Percentiles rank a stretch among this genome's conserved stretches.
Evolutionary conservation across 257 asterid species (phyloP).

Genomic region (Osmanthus fragrans): DNA sequence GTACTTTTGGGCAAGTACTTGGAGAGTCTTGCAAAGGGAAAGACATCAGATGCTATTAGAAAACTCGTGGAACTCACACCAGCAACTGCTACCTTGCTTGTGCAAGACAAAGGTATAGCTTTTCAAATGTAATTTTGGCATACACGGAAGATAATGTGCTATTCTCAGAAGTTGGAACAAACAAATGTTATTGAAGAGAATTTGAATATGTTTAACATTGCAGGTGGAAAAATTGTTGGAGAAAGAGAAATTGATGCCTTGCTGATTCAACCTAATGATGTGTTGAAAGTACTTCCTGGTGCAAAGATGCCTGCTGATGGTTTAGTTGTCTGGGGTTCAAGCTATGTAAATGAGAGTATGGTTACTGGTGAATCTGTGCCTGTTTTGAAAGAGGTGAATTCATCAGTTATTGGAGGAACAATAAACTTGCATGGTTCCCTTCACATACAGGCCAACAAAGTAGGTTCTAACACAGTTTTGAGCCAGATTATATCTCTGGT

Average conservation of each 20-base stretch:
- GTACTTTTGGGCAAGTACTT: slow-evolving; percentile 92
- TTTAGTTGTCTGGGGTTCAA: slow-evolving; percentile 91
- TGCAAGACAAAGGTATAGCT: slow-evolving; percentile 65
- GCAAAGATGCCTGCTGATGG: slow-evolving; percentile 94
- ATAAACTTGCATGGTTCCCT: slow-evolving; percentile 91
- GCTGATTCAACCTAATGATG: slow-evolving; percentile 91
- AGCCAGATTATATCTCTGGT: slow-evolving; percentile 97
- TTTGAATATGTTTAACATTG: slow-evolving; percentile 28
- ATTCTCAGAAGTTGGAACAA: slow-evolving; percentile 12
- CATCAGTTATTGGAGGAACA: slow-evolving; percentile 87
- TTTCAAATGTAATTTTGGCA: background rate
- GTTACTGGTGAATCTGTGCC: slow-evolving; percentile 97
- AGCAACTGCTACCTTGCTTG: slow-evolving; percentile 78
- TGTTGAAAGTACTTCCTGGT: slow-evolving; percentile 91
- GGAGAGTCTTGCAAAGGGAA: slow-evolving; percentile 95
- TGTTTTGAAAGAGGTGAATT: slow-evolving; percentile 62
- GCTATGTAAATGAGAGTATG: slow-evolving; percentile 96
- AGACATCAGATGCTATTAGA: slow-evolving; percentile 95
- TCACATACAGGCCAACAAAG: slow-evolving; percentile 81
- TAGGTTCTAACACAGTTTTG: slow-evolving; percentile 90
- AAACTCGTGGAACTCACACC: slow-evolving; percentile 97
- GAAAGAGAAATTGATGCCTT: slow-evolving; percentile 94
- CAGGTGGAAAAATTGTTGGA: slow-evolving; percentile 81
- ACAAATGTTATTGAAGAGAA: background rate
- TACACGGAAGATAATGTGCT: background rate